phyloP scores from a whole-genome alignment of 352 stramenopile species.

The Globisporangium perplexum region DNA sequence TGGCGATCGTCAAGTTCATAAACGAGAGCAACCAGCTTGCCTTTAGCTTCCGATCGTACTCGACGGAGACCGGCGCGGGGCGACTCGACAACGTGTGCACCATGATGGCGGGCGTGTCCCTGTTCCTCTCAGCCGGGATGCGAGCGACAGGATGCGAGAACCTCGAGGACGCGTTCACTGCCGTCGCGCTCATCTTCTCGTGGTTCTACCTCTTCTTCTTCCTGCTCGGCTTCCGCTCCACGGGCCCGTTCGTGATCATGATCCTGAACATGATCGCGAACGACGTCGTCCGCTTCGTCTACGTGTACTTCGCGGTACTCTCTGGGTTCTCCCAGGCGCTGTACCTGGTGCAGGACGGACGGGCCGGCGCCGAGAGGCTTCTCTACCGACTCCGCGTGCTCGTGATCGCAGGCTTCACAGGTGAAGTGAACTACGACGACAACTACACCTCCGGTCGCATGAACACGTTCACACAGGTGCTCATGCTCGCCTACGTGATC shows the following conservation, averaged over 20 bases:
- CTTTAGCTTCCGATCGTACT: conserved; percentile 34
- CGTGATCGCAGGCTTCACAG: conserved; percentile 48
- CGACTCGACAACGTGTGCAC: conserved; percentile 58
- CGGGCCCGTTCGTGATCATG: conserved; percentile 64
- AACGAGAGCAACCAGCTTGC: conserved; percentile 50
- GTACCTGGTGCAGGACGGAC: conserved; percentile 47
- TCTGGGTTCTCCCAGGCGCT: conserved; percentile 46
- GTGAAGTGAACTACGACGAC: conserved; percentile 58
- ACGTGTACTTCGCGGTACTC: conserved; percentile 52
- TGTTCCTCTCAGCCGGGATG: conserved; percentile 27
- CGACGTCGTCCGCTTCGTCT: conserved; percentile 53
- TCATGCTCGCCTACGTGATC: conserved; percentile 57
- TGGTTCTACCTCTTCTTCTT: conserved; percentile 73
- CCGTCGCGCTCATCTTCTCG: conserved; percentile 41
- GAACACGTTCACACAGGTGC: conserved; percentile 37
- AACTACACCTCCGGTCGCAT: conserved; percentile 40
- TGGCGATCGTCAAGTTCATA: conserved; percentile 38
- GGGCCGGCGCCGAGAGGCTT: conserved; percentile 19
- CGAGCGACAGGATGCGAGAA: conserved; percentile 17
- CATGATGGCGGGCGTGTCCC: conserved; percentile 24
- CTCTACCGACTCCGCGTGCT: conserved; percentile 45
- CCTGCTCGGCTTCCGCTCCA: conserved; percentile 51
- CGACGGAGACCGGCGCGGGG: conserved; percentile 32
- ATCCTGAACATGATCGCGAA: conserved; percentile 56
- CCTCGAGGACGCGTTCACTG: conserved; percentile 33